Percentiles rank a stretch among this genome's conserved stretches.
Conservation (phyloP, 306 rosid genomes). For the Rubus idaeus region DNA sequence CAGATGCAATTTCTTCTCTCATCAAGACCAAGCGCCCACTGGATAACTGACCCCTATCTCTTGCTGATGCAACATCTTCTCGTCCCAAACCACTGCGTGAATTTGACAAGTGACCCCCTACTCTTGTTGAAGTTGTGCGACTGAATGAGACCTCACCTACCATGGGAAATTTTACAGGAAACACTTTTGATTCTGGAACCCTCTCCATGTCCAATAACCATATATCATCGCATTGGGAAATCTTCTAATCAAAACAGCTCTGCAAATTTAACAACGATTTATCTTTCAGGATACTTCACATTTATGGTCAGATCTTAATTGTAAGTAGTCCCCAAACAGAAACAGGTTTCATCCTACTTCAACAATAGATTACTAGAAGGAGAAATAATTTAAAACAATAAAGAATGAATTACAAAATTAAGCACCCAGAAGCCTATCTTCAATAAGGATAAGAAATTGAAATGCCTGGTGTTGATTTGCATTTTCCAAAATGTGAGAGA, state of each 20-base stretch:
- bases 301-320: constrained; percentile 18
- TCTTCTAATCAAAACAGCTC: constrained; percentile 32
- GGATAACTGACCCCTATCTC: constrained; percentile 50
- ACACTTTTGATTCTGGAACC: constrained; percentile 63
- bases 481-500: neutral
- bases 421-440: neutral
- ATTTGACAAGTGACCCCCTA: constrained; percentile 33
- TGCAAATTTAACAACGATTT: constrained; percentile 40
- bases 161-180: constrained; percentile 49
- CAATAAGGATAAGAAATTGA: neutral
- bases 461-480: neutral
- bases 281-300: constrained; percentile 23
- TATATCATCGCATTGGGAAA: constrained; percentile 46
- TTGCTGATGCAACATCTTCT: constrained; percentile 27
- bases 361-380: constrained; percentile 1
- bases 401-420: neutral
- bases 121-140: constrained; percentile 33
- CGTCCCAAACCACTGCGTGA: constrained; percentile 25
- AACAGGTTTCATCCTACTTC: constrained; percentile 15
- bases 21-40: constrained; percentile 39
- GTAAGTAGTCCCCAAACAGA: constrained; percentile 2
- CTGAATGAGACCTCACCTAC: constrained; percentile 45
- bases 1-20: constrained; percentile 30
- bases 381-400: neutral
- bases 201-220: constrained; percentile 63